Evolutionary conservation across 179 eudicot species (phyloP).

Genomic region (Beta lomatogona): DNA sequence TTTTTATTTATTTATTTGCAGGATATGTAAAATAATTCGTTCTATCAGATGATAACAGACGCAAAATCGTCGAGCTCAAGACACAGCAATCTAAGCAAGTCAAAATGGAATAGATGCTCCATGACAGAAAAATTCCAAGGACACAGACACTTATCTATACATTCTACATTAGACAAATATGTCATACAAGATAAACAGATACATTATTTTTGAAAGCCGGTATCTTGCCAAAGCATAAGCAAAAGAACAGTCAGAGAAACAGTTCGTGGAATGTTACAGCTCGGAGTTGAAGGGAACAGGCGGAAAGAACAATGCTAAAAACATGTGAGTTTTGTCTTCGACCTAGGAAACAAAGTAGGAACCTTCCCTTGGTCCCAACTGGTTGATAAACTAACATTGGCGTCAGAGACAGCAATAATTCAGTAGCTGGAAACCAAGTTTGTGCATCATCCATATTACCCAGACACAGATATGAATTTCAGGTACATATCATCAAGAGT

Average conservation of each 20-base stretch:
- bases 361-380: not conserved
- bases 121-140: not conserved
- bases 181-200: not conserved
- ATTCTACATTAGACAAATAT: not conserved
- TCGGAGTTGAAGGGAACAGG: not conserved
- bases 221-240: not conserved
- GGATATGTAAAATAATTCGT: not conserved
- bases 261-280: not conserved
- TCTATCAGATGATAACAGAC: constrained; percentile 6
- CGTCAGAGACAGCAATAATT: not conserved
- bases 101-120: not conserved
- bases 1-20: not conserved
- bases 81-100: not conserved
- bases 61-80: not conserved
- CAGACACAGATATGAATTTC: no score
- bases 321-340: not conserved
- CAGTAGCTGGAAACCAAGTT: no score
- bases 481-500: not conserved
- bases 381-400: not conserved
- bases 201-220: not conserved
- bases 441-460: no score
- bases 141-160: not conserved
- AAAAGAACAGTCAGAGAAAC: not conserved
- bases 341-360: not conserved
- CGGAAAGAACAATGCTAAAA: not conserved